These are phyloP conservation scores for Corymbia citriodora DNA, from an alignment of 441 rosid species.

Conservation along the genomic window DNA sequence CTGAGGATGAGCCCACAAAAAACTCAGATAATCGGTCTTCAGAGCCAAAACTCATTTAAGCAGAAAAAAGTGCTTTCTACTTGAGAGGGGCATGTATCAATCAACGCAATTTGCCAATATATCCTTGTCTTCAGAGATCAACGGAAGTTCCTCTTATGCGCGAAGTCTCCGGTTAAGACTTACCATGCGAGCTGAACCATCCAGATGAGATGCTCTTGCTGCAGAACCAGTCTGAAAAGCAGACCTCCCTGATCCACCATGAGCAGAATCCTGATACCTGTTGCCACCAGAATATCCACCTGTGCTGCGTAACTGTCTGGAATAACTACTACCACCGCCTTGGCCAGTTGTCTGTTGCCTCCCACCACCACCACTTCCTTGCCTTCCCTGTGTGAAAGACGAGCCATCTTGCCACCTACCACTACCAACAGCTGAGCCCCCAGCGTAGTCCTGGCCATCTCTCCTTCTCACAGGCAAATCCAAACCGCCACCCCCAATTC, in stretches of 20 bases:
- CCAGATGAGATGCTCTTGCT: constrained; percentile 54
- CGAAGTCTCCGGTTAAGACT: constrained; percentile 56
- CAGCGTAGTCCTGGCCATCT: constrained; percentile 55
- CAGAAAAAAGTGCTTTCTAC: background rate
- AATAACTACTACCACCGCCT: constrained; percentile 27
- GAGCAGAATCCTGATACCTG: constrained; percentile 7
- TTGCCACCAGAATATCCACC: constrained; percentile 30
- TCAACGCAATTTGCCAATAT: background rate
- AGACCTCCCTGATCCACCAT: constrained; percentile 33
- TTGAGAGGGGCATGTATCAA: background rate
- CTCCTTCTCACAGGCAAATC: constrained; percentile 60
- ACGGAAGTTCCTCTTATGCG: constrained; percentile 5
- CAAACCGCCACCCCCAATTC: constrained; percentile 53
- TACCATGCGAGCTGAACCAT: constrained; percentile 64
- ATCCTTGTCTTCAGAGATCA: background rate
- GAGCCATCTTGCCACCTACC: constrained; percentile 69
- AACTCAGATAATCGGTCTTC: background rate
- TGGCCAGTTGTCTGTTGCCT: constrained; percentile 34
- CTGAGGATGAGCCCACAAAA: background rate
- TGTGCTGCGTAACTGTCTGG: constrained; percentile 33
- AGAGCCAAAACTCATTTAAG: background rate
- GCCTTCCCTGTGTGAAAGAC: constrained; percentile 48
- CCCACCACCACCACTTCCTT: constrained; percentile 44
- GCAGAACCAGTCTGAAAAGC: constrained; percentile 4
- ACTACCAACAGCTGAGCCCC: constrained; percentile 35